A percentile compares a stretch with the other conserved stretches of the same genome.
Evolutionary conservation across 176 grass and related monocot species (phyloP).

Genomic region (Juncus inflexus): DNA sequence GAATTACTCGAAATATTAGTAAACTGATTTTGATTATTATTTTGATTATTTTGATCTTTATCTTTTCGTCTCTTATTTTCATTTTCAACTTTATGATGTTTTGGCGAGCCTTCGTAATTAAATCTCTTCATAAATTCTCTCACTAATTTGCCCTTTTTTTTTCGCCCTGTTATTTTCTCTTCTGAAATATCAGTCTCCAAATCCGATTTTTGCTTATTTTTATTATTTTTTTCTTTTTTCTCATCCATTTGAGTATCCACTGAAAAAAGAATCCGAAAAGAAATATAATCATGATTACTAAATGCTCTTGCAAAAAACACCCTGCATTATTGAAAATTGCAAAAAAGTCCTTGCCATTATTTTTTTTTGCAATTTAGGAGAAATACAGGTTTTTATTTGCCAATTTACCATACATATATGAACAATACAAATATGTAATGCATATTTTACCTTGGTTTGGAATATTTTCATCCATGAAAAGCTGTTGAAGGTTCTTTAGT

Average conservation of each 20-base stretch:
- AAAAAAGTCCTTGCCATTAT: too few relatives aligned
- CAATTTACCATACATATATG: neutral
- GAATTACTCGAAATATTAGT: conserved; percentile 22
- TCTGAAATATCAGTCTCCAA: conserved; percentile 37
- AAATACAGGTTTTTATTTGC: neutral
- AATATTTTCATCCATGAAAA: conserved; percentile 27
- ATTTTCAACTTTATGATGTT: conserved; percentile 39
- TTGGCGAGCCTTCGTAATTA: conserved; percentile 61
- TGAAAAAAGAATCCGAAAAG: conserved; percentile 9
- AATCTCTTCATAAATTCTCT: conserved; percentile 87
- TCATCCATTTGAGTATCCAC: conserved; percentile 31
- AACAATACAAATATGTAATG: too few relatives aligned
- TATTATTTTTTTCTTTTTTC: conserved; percentile 11
- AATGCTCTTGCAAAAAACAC: too few relatives aligned
- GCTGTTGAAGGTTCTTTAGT: conserved; percentile 19
- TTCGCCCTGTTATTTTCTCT: conserved; percentile 56
- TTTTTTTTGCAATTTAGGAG: too few relatives aligned
- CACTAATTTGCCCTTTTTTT: conserved; percentile 54
- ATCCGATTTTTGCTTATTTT: conserved; percentile 26
- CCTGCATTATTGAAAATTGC: too few relatives aligned
- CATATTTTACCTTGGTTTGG: conserved; percentile 25
- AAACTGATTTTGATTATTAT: conserved; percentile 30
- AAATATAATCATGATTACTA: conserved; percentile 10
- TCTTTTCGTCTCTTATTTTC: conserved; percentile 44
- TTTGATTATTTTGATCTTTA: conserved; percentile 21